Percentiles rank a stretch among this genome's conserved stretches.
Conservation (phyloP, 805 yeast species). For the Saccharomycopsis sp. region DNA sequence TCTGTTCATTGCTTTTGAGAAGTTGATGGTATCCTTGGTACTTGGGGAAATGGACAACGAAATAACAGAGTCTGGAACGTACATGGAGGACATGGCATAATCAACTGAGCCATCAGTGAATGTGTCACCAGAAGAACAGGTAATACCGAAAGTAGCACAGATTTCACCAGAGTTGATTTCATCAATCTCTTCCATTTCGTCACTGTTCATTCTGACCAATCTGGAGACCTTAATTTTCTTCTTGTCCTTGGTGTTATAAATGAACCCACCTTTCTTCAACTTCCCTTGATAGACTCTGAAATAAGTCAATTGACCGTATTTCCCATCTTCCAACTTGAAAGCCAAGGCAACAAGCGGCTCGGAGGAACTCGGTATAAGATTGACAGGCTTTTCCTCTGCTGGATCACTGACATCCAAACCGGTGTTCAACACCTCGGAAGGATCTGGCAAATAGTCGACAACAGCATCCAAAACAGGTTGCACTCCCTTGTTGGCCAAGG, state of each 20-base stretch:
- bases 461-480: conserved; percentile 89
- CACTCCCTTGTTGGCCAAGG: conserved; percentile 90
- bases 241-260: conserved; percentile 84
- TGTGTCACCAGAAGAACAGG: conserved; percentile 97
- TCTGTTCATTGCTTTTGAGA: conserved; percentile 93
- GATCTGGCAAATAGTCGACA: conserved; percentile 75
- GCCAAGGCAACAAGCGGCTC: conserved; percentile 93
- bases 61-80: conserved; percentile 97
- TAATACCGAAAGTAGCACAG: conserved; percentile 98
- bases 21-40: conserved; percentile 78
- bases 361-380: conserved; percentile 59
- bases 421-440: conserved; percentile 83
- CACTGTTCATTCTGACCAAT: conserved; percentile 96
- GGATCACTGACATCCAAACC: conserved; percentile 62
- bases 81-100: conserved; percentile 95
- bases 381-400: conserved; percentile 57
- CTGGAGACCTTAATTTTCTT: conserved; percentile 90
- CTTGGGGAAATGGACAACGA: conserved; percentile 86
- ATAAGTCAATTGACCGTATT: conserved; percentile 95
- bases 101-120: conserved; percentile 76
- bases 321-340: conserved; percentile 98
- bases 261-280: conserved; percentile 81
- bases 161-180: conserved; percentile 97
- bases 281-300: conserved; percentile 96
- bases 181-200: conserved; percentile 96